Base-by-base conservation (phyloP, 306 rosid species). In the Medicago lupulina region DNA sequence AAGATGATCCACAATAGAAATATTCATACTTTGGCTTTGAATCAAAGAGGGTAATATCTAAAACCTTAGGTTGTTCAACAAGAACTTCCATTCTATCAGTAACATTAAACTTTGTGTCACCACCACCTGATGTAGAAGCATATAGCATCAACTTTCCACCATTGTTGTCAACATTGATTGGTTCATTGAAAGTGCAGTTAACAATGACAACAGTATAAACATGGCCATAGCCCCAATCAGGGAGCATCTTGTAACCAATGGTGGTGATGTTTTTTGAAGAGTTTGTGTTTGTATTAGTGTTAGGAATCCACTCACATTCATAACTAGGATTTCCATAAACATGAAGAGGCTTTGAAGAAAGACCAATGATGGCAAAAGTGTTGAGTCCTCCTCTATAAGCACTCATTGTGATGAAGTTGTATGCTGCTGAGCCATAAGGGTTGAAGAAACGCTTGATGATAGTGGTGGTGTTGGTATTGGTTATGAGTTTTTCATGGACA, bases 211-310 rank as follows among this genome's bases (percentile, higher is more conserved):
- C 96, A 0, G 98, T 89, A 86, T 93, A 93, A 44, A 93, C 97
- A 0, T 82, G 85, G 7, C 97, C 97, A 16, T 88, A 93, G 50
- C 97, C 97, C 96, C 97, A 93, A 8, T 93, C 98, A 0, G 97
- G 92, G 1, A 93, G 91, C 3, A 88, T 82, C 90, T 93, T 93
- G 81, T 76, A 82, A 3, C 85, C 93, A 8, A 38, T 64, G 7
- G 88, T 69, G 67, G 85, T 53, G 70, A 85, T 71, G 49, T 82
- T 82, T 44, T 69, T 43, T 14, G 70, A 13, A 18, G 53, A 6
- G 34, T n/a, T 50, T 11, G 49, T 43, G 5, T 70, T 10, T 10
- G 38, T 34, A 7, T 34, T 34, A 34, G 41, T 16, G 53, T 36
- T 8, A 1, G 95, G 87, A 7, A 81, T 15, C 95, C 96, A 93